Conservation (phyloP, 345 rosid species). For the Gossypium raimondii region DNA sequence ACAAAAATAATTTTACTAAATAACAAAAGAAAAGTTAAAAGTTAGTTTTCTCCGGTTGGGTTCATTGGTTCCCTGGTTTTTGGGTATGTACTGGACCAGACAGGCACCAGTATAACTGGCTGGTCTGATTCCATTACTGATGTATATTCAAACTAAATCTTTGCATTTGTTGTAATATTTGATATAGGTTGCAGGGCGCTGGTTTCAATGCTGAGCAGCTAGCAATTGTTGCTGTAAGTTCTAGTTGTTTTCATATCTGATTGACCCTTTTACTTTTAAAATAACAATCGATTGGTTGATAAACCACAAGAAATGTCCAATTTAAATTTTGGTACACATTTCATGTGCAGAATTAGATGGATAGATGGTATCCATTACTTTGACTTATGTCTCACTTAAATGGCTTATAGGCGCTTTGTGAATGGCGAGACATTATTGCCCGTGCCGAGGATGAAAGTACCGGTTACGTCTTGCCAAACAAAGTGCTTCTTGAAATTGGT, state of each 20-base stretch:
- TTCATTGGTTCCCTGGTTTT: not conserved
- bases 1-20: not conserved
- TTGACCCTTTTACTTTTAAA: not conserved
- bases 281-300: not conserved
- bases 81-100: not conserved
- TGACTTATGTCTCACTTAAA: constrained; percentile 8
- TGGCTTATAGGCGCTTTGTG: constrained; percentile 64
- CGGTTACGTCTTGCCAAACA: constrained; percentile 84
- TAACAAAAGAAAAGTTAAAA: not conserved
- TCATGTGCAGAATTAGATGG: not conserved
- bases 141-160: constrained; percentile 17
- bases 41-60: not conserved
- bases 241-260: constrained; percentile 5
- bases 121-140: not conserved
- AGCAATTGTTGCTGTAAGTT: constrained; percentile 69
- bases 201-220: constrained; percentile 73
- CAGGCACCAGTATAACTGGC: not conserved
- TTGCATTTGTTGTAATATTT: constrained; percentile 21
- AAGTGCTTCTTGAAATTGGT: constrained; percentile 84
- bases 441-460: constrained; percentile 92
- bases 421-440: constrained; percentile 86
- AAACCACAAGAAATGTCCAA: not conserved
- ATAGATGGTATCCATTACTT: not conserved
- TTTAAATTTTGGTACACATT: not conserved
- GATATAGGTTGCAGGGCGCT: constrained; percentile 57